A percentile compares a stretch with the other conserved stretches of the same genome.
Conservation (phyloP, 1,284 basidiomycete genomes). For the Laetiporus sulphureus region DNA sequence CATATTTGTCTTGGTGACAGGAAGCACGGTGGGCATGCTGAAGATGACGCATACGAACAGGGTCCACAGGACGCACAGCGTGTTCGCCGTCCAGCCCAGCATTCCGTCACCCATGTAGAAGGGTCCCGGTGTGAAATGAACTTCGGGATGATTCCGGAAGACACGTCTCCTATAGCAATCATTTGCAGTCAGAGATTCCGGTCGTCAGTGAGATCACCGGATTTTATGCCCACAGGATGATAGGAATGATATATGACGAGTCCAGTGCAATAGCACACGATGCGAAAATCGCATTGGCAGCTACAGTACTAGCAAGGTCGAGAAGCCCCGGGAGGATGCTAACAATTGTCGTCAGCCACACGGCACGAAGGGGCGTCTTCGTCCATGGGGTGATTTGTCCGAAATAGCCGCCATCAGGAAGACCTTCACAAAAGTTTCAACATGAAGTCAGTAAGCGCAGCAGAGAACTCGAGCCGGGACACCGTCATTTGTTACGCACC, state of each 20-base stretch:
- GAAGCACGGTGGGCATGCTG: conserved; percentile 64
- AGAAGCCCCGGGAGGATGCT: conserved; percentile 70
- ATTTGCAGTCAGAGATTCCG: neutral
- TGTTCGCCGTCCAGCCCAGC: conserved; percentile 60
- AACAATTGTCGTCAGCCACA: conserved; percentile 72
- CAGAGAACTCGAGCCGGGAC: too few relatives aligned
- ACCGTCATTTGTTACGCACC: conserved; percentile 36
- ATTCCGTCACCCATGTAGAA: conserved; percentile 78
- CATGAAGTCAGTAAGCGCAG: too few relatives aligned
- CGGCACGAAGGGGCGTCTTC: conserved; percentile 76
- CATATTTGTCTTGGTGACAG: conserved; percentile 69
- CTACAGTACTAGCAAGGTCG: conserved; percentile 71
- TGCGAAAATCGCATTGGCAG: conserved; percentile 81
- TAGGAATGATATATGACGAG: conserved; percentile 70
- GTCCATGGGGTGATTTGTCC: conserved; percentile 60
- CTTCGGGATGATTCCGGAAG: conserved; percentile 77
- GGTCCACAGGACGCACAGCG: conserved; percentile 65
- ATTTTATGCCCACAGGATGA: conserved; percentile 38
- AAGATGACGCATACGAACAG: conserved; percentile 66
- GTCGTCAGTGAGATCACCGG: neutral
- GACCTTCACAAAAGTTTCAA: too few relatives aligned
- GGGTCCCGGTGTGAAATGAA: conserved; percentile 83
- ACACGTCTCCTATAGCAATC: conserved; percentile 42
- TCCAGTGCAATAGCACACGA: conserved; percentile 71
- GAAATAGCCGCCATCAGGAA: conserved; percentile 81